phyloP scores from a whole-genome alignment of 2,329 filamentous ascomycete species.

The Colletotrichum spinosum region DNA sequence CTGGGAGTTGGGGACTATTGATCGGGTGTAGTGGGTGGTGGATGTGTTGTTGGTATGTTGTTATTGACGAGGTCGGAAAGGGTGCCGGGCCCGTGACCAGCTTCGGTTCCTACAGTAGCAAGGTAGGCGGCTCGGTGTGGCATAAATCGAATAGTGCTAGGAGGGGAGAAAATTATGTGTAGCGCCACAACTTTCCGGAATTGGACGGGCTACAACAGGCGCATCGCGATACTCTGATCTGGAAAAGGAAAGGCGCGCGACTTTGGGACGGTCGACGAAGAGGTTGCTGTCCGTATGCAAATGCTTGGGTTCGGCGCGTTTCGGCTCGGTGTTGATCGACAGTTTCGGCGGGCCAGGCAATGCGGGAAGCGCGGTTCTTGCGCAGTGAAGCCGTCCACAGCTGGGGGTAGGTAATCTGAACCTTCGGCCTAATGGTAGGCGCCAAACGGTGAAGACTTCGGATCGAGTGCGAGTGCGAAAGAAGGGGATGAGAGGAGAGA shows the following conservation, averaged over 20 bases:
- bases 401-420: too few species aligned
- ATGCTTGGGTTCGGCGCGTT: conserved; percentile 42
- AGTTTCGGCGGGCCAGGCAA: conserved; percentile 48
- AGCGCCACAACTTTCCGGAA: conserved; percentile 37
- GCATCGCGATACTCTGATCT: conserved; percentile 20
- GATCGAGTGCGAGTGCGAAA: background rate
- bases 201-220: conserved; percentile 29
- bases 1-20: background rate
- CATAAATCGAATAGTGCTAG: conserved; percentile 16
- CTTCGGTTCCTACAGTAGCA: background rate
- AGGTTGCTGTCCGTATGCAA: conserved; percentile 1
- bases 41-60: conserved; percentile 3
- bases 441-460: too few species aligned
- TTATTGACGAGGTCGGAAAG: conserved; percentile 22
- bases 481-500: conserved; percentile 9
- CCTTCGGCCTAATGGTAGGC: too few species aligned
- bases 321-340: conserved; percentile 53
- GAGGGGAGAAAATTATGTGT: conserved; percentile 33
- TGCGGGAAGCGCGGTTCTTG: conserved; percentile 33
- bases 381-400: background rate
- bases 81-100: conserved; percentile 18
- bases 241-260: conserved; percentile 10
- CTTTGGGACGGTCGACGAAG: conserved; percentile 21
- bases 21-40: background rate
- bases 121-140: conserved; percentile 17